These are phyloP conservation scores for Collybia nuda DNA, from an alignment of 768 basidiomycete species.

Conservation along the genomic window DNA sequence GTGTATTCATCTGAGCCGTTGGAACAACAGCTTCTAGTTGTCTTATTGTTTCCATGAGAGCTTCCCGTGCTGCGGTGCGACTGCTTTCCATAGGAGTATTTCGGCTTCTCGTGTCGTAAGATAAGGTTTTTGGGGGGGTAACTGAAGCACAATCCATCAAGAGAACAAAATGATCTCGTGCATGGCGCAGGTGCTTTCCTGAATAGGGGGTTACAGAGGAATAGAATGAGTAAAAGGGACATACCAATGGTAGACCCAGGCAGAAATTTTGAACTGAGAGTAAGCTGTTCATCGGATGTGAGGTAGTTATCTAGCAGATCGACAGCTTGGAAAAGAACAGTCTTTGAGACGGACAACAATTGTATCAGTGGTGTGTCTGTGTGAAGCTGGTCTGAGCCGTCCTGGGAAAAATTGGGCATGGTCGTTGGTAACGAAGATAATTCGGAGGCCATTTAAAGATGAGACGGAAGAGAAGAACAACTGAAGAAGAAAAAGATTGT, in stretches of 20 bases:
- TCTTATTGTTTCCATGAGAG: conserved; percentile 54
- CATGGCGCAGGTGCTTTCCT: conserved; percentile 89
- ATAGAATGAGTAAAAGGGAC: conserved; percentile 6
- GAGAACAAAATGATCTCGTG: conserved; percentile 78
- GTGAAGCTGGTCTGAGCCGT: conserved; percentile 13
- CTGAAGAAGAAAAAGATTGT: no score
- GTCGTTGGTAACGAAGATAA: conserved; percentile 26
- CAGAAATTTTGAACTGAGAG: conserved; percentile 64
- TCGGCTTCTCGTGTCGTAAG: conserved; percentile 74
- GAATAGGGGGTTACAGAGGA: not conserved
- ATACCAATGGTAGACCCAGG: conserved; percentile 89
- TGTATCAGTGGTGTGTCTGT: conserved; percentile 37
- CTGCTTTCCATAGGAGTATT: conserved; percentile 85
- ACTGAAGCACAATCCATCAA: conserved; percentile 55
- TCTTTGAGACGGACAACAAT: conserved; percentile 65
- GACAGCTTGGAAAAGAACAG: conserved; percentile 70
- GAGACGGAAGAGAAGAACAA: no score
- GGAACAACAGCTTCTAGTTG: conserved; percentile 57
- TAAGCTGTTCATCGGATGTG: conserved; percentile 68
- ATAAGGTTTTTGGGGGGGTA: conserved; percentile 50
- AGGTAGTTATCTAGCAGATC: conserved; percentile 69
- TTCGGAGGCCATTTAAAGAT: not conserved
- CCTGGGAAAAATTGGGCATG: conserved; percentile 21
- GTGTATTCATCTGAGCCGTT: conserved; percentile 46
- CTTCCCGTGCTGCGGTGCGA: conserved; percentile 54